Evolutionary conservation across 139 green algal species (phyloP), one percentile per base, ranked within the genome.

Genomic region (Gonium pectorale): DNA sequence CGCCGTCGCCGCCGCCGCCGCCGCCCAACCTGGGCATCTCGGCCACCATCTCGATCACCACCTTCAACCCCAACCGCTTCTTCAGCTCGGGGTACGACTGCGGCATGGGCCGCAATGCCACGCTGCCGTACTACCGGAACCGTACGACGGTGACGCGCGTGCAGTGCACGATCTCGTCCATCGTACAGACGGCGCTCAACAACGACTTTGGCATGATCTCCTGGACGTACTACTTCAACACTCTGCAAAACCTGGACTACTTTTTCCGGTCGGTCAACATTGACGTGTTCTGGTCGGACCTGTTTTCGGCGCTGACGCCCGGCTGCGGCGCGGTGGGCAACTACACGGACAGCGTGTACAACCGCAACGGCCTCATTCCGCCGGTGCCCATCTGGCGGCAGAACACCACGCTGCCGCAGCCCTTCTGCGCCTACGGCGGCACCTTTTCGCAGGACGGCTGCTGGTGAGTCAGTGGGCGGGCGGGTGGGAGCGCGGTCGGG

Each of bases 191-290:
- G 6, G 46, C 46, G 21, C n/a, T 33, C 13, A 27, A 31, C 46
- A 33, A 29, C 17, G 49, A 85, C 79, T 85, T 66, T 37, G 33
- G 77, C 44, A 59, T 62, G n/a, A 78, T 85, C 24, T 29, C 31
- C 17, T 67, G 54, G n/a, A 71, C 56, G 26, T 78, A 62, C 33
- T 85, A 68, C 79, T 85, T 85, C 64, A 67, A 31, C 49, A 75
- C 26, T 22, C 5, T 44, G 5, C 2, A 27, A 37, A 85, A 85
- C 51, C 29, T 78, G 35, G 26, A 35, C 13, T 85, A 85, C 43
- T 85, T 85, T 37, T 85, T 78, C 37, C 35, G 54, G 3, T 85
- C 79, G 29, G 79, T 77, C 35, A 43, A 78, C 66, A 85, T 35
- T 29, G 41, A 35, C 17, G 64, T 56, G 2, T 85, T 85, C 49